Evolutionary conservation across 805 yeast species (phyloP).

Genomic region (Wickerhamomyces kurtzmanii): DNA sequence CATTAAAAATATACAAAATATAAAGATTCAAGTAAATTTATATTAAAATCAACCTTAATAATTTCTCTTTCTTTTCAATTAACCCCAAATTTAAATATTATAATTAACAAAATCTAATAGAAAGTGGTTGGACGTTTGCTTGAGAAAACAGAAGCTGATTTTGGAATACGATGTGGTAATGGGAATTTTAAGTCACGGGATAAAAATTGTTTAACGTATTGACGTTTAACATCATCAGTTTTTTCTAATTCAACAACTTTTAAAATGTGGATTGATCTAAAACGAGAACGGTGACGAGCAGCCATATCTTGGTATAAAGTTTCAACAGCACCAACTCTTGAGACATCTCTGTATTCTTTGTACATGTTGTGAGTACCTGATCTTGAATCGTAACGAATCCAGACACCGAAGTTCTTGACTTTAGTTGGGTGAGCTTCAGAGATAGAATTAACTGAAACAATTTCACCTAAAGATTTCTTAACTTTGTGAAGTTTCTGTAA

Average conservation of each 20-base stretch:
- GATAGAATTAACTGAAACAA: conserved; percentile 86
- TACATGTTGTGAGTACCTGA: conserved; percentile 99
- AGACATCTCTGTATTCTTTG: conserved; percentile 99
- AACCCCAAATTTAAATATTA: too few relatives aligned
- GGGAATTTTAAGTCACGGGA: conserved; percentile 97
- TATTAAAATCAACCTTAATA: too few relatives aligned
- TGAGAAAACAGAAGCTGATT: conserved; percentile 80
- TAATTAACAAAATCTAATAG: conserved; percentile 50
- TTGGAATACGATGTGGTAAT: conserved; percentile 98
- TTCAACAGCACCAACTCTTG: conserved; percentile 99
- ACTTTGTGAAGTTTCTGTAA: conserved; percentile 98
- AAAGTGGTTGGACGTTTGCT: conserved; percentile 94
- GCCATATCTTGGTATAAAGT: conserved; percentile 99
- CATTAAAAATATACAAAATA: too few relatives aligned
- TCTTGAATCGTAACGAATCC: conserved; percentile 99
- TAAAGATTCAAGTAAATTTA: too few relatives aligned
- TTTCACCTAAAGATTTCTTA: conserved; percentile 99
- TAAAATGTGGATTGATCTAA: conserved; percentile 98
- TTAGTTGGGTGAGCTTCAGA: conserved; percentile 95
- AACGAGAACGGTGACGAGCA: conserved; percentile 99
- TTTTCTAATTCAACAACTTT: conserved; percentile 98
- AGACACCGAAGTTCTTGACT: conserved; percentile 99
- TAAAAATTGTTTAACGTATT: conserved; percentile 95
- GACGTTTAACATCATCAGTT: conserved; percentile 98
- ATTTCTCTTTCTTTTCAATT: too few relatives aligned